Conservation (phyloP, 345 rosid species). For the Eucalyptus dawsonii region DNA sequence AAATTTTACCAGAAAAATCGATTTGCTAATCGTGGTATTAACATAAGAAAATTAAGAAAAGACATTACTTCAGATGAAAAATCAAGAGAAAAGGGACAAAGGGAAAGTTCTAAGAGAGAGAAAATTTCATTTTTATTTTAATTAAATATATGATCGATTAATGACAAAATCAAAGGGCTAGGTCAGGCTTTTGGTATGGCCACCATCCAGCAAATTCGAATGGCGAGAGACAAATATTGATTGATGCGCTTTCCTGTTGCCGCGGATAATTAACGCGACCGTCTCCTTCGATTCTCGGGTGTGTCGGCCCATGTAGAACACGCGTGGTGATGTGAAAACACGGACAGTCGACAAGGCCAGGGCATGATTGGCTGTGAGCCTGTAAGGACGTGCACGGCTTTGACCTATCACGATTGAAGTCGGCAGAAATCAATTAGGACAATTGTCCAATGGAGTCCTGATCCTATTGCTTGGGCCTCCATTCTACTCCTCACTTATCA, state of each 20-base stretch:
- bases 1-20: background rate
- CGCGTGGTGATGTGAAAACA: background rate
- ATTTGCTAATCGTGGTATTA: background rate
- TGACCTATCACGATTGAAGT: background rate
- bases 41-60: background rate
- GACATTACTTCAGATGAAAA: background rate
- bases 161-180: background rate
- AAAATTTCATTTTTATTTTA: background rate
- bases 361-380: background rate
- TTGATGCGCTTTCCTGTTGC: background rate
- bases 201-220: no score
- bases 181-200: background rate
- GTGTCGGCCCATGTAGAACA: background rate
- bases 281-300: background rate
- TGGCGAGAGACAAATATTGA: no score
- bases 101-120: background rate
- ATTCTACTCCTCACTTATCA: no score
- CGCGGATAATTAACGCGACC: no score
- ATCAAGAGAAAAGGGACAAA: background rate
- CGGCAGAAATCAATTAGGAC: background rate
- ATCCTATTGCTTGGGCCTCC: no score
- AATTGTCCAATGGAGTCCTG: no score
- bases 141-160: background rate
- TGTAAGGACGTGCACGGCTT: background rate
- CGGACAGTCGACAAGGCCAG: background rate